Evolutionary conservation across 176 grass and related monocot genomes (phyloP).

Genomic region (Stipa capillata): DNA sequence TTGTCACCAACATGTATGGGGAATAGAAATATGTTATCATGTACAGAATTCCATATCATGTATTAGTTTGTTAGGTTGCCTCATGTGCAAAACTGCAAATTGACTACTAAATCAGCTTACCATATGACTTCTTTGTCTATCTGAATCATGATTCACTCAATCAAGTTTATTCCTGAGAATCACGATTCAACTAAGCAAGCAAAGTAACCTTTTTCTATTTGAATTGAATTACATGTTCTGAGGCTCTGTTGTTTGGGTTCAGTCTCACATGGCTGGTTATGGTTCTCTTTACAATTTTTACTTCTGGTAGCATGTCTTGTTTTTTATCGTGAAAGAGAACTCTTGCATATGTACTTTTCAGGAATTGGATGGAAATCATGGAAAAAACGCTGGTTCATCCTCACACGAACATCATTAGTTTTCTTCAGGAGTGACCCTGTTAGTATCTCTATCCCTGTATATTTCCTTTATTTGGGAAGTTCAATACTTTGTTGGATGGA

Average conservation of each 20-base stretch:
- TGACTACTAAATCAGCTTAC: not conserved
- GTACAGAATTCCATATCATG: not conserved
- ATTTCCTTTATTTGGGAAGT: not conserved
- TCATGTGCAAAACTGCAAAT: not conserved
- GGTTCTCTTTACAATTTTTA: not conserved
- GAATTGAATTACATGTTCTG: not conserved
- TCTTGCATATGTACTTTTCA: conserved; percentile 31
- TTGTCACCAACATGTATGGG: not conserved
- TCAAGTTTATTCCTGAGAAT: not conserved
- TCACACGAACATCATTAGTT: conserved; percentile 93
- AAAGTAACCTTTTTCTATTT: not conserved
- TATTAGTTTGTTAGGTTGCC: not conserved
- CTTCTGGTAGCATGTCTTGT: not conserved
- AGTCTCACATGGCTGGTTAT: not conserved
- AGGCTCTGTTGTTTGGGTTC: not conserved
- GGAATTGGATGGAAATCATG: conserved; percentile 99
- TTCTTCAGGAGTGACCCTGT: conserved; percentile 99
- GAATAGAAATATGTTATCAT: not conserved
- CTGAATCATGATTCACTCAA: conserved; percentile 6
- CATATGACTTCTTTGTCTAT: not conserved
- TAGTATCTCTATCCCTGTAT: conserved; percentile 24
- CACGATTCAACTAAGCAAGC: not conserved
- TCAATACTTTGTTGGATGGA: not conserved
- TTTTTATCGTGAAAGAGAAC: conserved; percentile 2
- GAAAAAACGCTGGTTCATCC: conserved; percentile 99